phyloP scores from a whole-genome alignment of 495 filamentous ascomycete genomes.

The Hypoxylon intermedium region DNA sequence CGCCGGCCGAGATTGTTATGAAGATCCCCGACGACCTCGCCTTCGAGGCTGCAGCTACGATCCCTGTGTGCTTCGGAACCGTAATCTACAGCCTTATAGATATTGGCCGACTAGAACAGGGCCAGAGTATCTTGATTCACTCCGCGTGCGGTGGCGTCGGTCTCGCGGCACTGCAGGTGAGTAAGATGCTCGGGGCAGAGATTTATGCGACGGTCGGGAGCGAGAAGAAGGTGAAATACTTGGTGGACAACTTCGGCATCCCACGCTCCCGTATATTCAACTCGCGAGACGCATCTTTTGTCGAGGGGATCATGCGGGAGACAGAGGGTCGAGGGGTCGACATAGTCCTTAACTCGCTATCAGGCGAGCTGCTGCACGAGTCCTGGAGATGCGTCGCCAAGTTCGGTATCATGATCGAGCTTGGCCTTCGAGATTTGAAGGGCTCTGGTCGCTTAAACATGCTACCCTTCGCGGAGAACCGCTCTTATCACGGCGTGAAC shows the following conservation, averaged over 20 bases:
- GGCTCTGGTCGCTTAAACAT: slow-evolving; percentile 45
- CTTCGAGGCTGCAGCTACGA: slow-evolving; percentile 56
- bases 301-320: slow-evolving; percentile 50
- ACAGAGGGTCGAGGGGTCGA: slow-evolving; percentile 61
- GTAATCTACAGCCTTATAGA: slow-evolving; percentile 59
- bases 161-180: slow-evolving; percentile 61
- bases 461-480: slow-evolving; percentile 41
- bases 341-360: slow-evolving; percentile 62
- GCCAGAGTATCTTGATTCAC: slow-evolving; percentile 64
- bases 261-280: slow-evolving; percentile 58
- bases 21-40: slow-evolving; percentile 52
- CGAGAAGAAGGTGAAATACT: slow-evolving; percentile 49
- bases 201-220: slow-evolving; percentile 61
- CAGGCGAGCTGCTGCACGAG: slow-evolving; percentile 56
- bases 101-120: slow-evolving; percentile 45
- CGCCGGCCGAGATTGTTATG: slow-evolving; percentile 39
- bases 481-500: slow-evolving; percentile 45
- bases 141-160: slow-evolving; percentile 59
- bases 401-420: slow-evolving; percentile 64
- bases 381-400: slow-evolving; percentile 62
- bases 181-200: slow-evolving; percentile 55
- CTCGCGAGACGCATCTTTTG: slow-evolving; percentile 51
- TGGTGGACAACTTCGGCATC: slow-evolving; percentile 54
- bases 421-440: slow-evolving; percentile 51
- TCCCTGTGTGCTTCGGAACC: slow-evolving; percentile 61